Evolutionary conservation across 495 filamentous ascomycete genomes (phyloP), one percentile per base, ranked within the genome.

Genomic region (Aspergillus steynii): DNA sequence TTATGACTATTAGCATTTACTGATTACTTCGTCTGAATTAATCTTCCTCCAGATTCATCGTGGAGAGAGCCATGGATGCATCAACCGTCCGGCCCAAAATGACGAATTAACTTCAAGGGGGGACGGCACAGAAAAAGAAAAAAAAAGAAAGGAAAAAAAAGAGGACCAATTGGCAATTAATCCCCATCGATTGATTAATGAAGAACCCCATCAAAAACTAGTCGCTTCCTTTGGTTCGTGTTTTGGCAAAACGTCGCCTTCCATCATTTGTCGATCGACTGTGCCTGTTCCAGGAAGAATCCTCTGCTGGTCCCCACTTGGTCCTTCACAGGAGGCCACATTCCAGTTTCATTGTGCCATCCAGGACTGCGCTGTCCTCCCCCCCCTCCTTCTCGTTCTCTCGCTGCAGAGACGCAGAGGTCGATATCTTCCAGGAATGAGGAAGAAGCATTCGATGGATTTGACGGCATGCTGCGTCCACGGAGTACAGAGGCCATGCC

Each of bases 191-290:
- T 34, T 34, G 31, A 34, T 34, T 34, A 34, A 34, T 34, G 6
- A 7, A 5, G 1, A 34, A 9, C 31, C 31, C 31, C 31, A 34
- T 34, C 31, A 9, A 20, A 20, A 20, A 34, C 31, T 34, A 62
- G 45, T 53, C 53, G 49, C 53, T 59, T 60, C 55, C 25, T 25
- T 57, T 45, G 25, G 61, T 49, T 53, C 53, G 28, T 57, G 58
- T 29, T 46, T 29, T 45, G 34, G 42, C 20, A 15, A 56, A 59
- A 61, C 55, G 56, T 63, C 29, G 47, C 54, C 58, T 61, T 60
- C 55, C 31, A 57, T 69, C 61, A 75, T 77, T 76, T 65, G 74
- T 70, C 68, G 70, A 74, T 76, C 74, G 73, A 59, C 61, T 60
- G 57, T 60, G 62, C 59, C 59, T 59, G 50, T 53, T 68, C 56